These are phyloP conservation scores for Filobasidium uniguttulatum DNA, from an alignment of 1,284 basidiomycete species.

Conservation along the genomic window DNA sequence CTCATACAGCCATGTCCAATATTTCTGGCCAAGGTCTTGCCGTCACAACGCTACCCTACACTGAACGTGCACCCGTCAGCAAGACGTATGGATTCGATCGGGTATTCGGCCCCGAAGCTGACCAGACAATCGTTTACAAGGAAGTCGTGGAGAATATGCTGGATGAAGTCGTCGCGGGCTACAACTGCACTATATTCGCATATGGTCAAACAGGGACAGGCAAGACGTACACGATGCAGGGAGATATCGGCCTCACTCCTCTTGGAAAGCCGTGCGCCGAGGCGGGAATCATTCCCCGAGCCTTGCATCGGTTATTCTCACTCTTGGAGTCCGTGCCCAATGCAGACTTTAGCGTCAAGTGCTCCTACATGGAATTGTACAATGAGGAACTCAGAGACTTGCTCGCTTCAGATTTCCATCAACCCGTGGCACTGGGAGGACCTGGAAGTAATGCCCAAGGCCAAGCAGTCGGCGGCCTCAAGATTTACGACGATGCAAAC, in stretches of 20 bases:
- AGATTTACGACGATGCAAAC: slow-evolving; percentile 82
- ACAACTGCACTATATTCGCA: slow-evolving; percentile 97
- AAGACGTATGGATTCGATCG: slow-evolving; percentile 81
- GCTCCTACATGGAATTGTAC: slow-evolving; percentile 94
- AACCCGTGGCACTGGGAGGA: slow-evolving; percentile 30
- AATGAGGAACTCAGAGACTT: slow-evolving; percentile 98
- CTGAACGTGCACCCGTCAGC: slow-evolving; percentile 35
- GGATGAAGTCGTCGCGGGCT: slow-evolving; percentile 82
- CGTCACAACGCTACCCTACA: slow-evolving; percentile 13
- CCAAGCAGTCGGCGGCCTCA: slow-evolving; percentile 66
- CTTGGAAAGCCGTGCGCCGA: slow-evolving; percentile 73
- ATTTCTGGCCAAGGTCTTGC: slow-evolving; percentile 17
- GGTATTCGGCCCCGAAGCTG: slow-evolving; percentile 93
- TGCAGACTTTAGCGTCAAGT: slow-evolving; percentile 78
- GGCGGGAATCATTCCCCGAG: slow-evolving; percentile 96
- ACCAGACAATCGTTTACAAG: slow-evolving; percentile 86
- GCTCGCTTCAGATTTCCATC: slow-evolving; percentile 58
- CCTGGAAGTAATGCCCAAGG: slow-evolving; percentile 22
- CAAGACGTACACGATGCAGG: slow-evolving; percentile 98
- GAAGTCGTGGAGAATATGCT: slow-evolving; percentile 88
- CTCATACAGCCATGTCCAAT: slow-evolving; percentile 47
- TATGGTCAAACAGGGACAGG: slow-evolving; percentile 99
- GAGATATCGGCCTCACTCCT: slow-evolving; percentile 59
- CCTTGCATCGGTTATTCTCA: slow-evolving; percentile 81
- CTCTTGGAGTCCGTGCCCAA: slow-evolving; percentile 60